Percentiles rank a stretch among this genome's conserved stretches.
These are phyloP conservation scores for Kodamaea lidongshanica DNA, from an alignment of 805 yeast species.

Conservation along the genomic window DNA sequence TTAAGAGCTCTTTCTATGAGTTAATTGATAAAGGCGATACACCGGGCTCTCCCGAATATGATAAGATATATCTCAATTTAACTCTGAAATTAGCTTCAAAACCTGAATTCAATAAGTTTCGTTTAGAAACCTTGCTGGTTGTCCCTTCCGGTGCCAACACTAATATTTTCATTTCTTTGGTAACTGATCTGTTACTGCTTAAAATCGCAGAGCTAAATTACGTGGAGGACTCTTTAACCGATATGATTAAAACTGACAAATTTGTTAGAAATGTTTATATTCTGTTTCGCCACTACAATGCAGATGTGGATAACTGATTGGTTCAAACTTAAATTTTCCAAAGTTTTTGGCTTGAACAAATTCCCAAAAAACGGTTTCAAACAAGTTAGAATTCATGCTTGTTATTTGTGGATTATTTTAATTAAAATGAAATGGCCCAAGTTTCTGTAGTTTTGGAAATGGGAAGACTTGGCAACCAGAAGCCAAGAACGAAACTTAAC, in stretches of 20 bases:
- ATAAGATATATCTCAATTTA: slow-evolving; percentile 34
- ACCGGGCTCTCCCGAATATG: slow-evolving; percentile 44
- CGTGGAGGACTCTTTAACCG: slow-evolving; percentile 28
- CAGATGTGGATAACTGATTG: too few species aligned
- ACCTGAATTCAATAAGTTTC: slow-evolving; percentile 25
- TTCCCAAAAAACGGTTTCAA: too few species aligned
- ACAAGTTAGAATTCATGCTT: too few species aligned
- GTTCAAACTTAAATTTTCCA: too few species aligned
- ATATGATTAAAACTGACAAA: slow-evolving; percentile 33
- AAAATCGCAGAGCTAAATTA: slow-evolving; percentile 24
- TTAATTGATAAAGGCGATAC: slow-evolving; percentile 68
- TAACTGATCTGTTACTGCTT: slow-evolving; percentile 24
- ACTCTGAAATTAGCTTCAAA: slow-evolving; percentile 22
- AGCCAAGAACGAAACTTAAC: too few species aligned
- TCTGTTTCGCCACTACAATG: slow-evolving; percentile 31
- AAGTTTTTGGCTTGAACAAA: too few species aligned
- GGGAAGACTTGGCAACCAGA: too few species aligned
- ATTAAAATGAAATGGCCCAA: too few species aligned
- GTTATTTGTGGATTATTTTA: too few species aligned
- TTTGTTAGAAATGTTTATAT: slow-evolving; percentile 39
- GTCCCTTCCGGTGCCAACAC: slow-evolving; percentile 57
- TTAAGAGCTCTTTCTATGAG: slow-evolving; percentile 64
- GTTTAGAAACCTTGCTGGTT: slow-evolving; percentile 39
- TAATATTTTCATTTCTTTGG: slow-evolving; percentile 27
- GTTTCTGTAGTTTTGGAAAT: too few species aligned